phyloP scores from a whole-genome alignment of 1,139 yeast genomes.

The Scheffersomyces titani region DNA sequence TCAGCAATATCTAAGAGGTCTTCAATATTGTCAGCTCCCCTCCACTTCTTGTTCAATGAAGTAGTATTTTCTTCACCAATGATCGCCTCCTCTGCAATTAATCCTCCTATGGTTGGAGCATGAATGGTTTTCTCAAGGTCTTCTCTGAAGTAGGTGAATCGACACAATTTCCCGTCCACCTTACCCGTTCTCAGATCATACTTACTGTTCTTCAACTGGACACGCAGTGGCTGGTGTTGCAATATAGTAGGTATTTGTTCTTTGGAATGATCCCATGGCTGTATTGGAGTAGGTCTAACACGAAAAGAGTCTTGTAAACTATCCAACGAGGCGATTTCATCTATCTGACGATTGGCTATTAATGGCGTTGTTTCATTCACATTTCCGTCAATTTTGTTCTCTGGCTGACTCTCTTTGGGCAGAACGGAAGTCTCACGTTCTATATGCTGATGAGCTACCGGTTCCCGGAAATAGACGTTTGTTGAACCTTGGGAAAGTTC shows the following conservation, averaged over 20 bases:
- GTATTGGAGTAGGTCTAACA: constrained; percentile 71
- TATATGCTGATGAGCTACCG: constrained; percentile 16
- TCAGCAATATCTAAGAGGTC: neutral
- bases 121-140: constrained; percentile 87
- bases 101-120: constrained; percentile 84
- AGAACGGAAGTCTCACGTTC: neutral
- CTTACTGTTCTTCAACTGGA: constrained; percentile 10
- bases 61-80: constrained; percentile 9
- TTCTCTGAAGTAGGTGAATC: constrained; percentile 92
- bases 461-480: constrained; percentile 27
- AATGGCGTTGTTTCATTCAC: constrained; percentile 23
- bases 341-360: constrained; percentile 46
- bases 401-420: constrained; percentile 2
- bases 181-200: constrained; percentile 20
- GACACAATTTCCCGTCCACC: constrained; percentile 27
- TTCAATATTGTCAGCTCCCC: constrained; percentile 6
- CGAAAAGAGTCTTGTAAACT: constrained; percentile 48
- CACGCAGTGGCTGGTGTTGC: constrained; percentile 12
- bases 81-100: constrained; percentile 32
- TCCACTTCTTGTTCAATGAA: constrained; percentile 17
- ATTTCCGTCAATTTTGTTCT: neutral
- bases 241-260: constrained; percentile 34
- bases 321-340: constrained; percentile 62
- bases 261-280: constrained; percentile 68
- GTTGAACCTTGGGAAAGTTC: constrained; percentile 9